Evolutionary conservation across 345 rosid species (phyloP), one percentile per base, ranked within the genome.

Genomic region (Citrus mangshanensis): DNA sequence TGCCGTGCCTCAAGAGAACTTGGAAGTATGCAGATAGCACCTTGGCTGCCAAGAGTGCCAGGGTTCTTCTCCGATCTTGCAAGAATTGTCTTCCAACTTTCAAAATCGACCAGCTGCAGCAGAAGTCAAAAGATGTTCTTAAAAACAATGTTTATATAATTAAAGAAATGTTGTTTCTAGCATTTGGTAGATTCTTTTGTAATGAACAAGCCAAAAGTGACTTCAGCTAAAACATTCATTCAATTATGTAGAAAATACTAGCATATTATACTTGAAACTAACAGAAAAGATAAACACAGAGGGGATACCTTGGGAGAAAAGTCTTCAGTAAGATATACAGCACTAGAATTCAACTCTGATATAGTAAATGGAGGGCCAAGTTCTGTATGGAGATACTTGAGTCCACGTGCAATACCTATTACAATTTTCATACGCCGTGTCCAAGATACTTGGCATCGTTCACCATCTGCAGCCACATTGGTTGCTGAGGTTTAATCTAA

Each of bases 261-360:
- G 38, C 25, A 18, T 70, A 0, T 68, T 42, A 68, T 68, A 5
- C 55, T 68, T 6, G 4, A 38, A 49, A 24, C 27, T 21, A 16
- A 38, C 51, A 46, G 30, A 73, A 35, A 19, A 46, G 38, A 49
- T 25, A 1, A 21, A 75, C 42, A 62, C 14, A 49, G 37, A 5
- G 27, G 72, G 69, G 4, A 34, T 89, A 91, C 99, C 99, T 94
- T 94, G 6, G 99, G 98, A 49, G 91, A 88, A 85, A 96, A 96
- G 80, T 94, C 99, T 70, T 96, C 99, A 8, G 98, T 94, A 25
- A 96, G 97, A 87, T 96, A 96, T 42, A 94, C 92, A 56, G 99
- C 89, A 77, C 86, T 92, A 34, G 99, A 96, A 82, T 91, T 96
- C 71, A 96, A 84, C 84, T 94, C 95, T 54, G 98, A 94, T 81